These are phyloP conservation scores for Miamiensis avidus DNA, from an alignment of 169 alveolate species.

Conservation along the genomic window DNA sequence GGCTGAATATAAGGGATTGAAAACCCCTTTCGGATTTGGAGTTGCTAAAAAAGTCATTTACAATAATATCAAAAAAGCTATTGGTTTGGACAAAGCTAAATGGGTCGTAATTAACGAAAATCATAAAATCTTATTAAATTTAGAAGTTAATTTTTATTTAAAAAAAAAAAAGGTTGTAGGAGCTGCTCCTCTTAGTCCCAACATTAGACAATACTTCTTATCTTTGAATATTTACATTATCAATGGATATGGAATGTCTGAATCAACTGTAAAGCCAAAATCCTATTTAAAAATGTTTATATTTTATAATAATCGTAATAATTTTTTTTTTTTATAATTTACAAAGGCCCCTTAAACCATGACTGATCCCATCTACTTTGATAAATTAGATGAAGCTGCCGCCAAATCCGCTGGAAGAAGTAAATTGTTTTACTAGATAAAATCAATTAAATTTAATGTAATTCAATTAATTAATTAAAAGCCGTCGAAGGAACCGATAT, in stretches of 20 bases:
- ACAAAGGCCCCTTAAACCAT: slow-evolving; percentile 56
- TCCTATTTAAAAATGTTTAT: background rate
- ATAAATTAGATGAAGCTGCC: slow-evolving; percentile 32
- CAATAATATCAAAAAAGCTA: slow-evolving; percentile 62
- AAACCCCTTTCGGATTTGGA: slow-evolving; percentile 59
- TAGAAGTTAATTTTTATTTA: too few relatives aligned
- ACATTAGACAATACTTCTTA: slow-evolving; percentile 69
- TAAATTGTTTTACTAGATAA: background rate
- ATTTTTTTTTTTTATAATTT: too few relatives aligned
- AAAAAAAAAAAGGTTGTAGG: slow-evolving; percentile 23
- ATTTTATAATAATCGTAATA: background rate
- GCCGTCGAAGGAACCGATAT: slow-evolving; percentile 64
- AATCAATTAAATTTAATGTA: slow-evolving; percentile 53
- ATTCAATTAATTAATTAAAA: background rate
- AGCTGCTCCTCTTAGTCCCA: slow-evolving; percentile 84
- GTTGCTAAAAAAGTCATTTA: slow-evolving; percentile 60
- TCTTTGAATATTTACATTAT: slow-evolving; percentile 75
- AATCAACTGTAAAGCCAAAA: background rate
- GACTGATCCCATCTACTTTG: slow-evolving; percentile 35
- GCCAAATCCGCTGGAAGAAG: slow-evolving; percentile 30
- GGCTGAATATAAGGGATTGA: slow-evolving; percentile 40
- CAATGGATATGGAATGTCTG: slow-evolving; percentile 67
- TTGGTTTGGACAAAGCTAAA: slow-evolving; percentile 78
- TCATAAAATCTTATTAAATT: too few relatives aligned
- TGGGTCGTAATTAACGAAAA: slow-evolving; percentile 27